phyloP scores from a whole-genome alignment of 2,329 filamentous ascomycete genomes.

The Penicillium corylophilum region DNA sequence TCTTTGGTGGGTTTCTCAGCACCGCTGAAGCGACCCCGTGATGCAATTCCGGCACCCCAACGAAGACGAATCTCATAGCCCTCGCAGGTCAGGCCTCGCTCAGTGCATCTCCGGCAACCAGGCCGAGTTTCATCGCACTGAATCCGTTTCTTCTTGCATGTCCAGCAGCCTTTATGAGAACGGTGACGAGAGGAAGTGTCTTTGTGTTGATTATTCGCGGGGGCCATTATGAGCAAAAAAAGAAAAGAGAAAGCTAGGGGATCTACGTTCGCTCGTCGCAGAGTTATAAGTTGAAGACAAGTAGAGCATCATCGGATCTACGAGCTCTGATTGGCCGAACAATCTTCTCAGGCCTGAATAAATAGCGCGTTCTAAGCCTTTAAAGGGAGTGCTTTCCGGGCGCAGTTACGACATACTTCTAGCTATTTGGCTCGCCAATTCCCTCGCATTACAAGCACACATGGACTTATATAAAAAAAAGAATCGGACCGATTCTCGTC shows the following conservation, averaged over 20 bases:
- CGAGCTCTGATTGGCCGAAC: slow-evolving; percentile 20
- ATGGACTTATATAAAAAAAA: neutral
- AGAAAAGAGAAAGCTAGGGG: slow-evolving; percentile 2
- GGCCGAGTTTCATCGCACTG: slow-evolving; percentile 24
- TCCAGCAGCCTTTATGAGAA: slow-evolving; percentile 27
- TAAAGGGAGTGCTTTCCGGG: slow-evolving; percentile 15
- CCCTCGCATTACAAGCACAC: slow-evolving; percentile 9
- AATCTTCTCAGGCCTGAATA: slow-evolving; percentile 22
- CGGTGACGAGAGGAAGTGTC: slow-evolving; percentile 15
- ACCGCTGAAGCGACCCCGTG: slow-evolving; percentile 21
- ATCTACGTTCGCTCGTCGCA: slow-evolving; percentile 8
- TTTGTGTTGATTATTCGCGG: slow-evolving; percentile 12
- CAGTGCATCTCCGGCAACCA: slow-evolving; percentile 16
- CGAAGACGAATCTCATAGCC: slow-evolving; percentile 25
- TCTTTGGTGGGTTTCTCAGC: slow-evolving; percentile 23
- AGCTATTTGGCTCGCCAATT: slow-evolving; percentile 15
- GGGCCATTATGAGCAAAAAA: slow-evolving; percentile 7
- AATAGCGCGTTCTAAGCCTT: slow-evolving; percentile 18
- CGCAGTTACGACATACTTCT: neutral
- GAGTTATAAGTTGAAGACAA: slow-evolving; percentile 11
- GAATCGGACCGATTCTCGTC: slow-evolving; percentile 1
- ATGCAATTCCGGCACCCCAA: slow-evolving; percentile 25
- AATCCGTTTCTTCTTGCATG: slow-evolving; percentile 23
- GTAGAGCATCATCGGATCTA: neutral
- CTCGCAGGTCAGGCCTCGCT: slow-evolving; percentile 17